A percentile compares a stretch with the other conserved stretches of the same genome.
These are phyloP conservation scores for Penicillium oxalicum DNA, from an alignment of 2,329 filamentous ascomycete genomes.

Conservation along the genomic window DNA sequence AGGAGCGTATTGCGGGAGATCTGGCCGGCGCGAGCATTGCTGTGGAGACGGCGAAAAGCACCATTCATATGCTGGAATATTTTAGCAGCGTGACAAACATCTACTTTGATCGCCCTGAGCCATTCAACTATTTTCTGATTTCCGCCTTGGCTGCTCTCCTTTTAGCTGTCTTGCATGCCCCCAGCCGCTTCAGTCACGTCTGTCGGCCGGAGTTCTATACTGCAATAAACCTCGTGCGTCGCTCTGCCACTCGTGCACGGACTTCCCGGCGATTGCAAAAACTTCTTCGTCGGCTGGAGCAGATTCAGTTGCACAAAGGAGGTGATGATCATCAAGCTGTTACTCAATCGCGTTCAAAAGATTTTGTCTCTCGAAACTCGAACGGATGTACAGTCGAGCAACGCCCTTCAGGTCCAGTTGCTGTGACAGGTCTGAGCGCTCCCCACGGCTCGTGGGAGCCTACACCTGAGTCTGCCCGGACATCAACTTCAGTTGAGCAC, in stretches of 20 bases:
- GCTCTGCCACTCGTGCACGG: constrained; percentile 51
- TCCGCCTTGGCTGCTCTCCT: constrained; percentile 39
- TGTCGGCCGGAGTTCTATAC: constrained; percentile 45
- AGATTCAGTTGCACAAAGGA: constrained; percentile 49
- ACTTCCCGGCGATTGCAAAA: constrained; percentile 55
- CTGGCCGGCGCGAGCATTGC: constrained; percentile 35
- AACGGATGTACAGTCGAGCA: too few relatives aligned
- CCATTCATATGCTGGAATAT: constrained; percentile 34
- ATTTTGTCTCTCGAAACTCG: not conserved
- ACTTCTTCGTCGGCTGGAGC: constrained; percentile 53
- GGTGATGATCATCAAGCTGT: not conserved
- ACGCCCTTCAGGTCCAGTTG: not conserved
- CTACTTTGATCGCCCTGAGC: constrained; percentile 36
- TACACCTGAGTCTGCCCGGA: constrained; percentile 3
- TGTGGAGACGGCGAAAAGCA: constrained; percentile 37
- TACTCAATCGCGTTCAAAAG: not conserved
- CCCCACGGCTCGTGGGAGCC: not conserved
- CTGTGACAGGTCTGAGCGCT: not conserved
- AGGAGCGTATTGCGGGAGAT: constrained; percentile 34
- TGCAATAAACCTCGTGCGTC: constrained; percentile 55
- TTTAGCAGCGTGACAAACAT: constrained; percentile 35
- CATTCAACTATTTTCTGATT: constrained; percentile 41
- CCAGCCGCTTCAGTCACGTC: constrained; percentile 36
- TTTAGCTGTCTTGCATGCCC: constrained; percentile 44
- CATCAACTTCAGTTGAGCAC: too few relatives aligned